A percentile compares a stretch with the other conserved stretches of the same genome.
Evolutionary conservation across 1,284 basidiomycete species (phyloP).

Genomic region (Boletellus deceptivus): DNA sequence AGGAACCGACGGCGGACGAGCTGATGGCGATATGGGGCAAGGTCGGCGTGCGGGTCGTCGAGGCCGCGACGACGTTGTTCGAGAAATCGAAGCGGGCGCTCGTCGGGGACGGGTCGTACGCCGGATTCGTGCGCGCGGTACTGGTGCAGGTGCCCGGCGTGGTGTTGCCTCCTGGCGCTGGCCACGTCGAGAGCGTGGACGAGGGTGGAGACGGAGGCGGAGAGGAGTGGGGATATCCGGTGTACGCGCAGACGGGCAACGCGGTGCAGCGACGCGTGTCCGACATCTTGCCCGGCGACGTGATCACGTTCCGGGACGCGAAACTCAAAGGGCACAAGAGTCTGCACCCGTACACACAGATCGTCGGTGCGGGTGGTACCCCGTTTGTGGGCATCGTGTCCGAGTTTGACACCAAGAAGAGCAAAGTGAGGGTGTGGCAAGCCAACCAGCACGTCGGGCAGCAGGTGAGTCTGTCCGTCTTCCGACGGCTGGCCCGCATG

Average conservation of each 20-base stretch:
- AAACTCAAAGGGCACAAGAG: slow-evolving; percentile 88
- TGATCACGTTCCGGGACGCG: slow-evolving; percentile 74
- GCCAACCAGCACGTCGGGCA: slow-evolving; percentile 77
- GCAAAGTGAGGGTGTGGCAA: slow-evolving; percentile 80
- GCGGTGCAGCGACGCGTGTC: slow-evolving; percentile 70
- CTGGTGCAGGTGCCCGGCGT: slow-evolving; percentile 61
- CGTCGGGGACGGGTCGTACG: slow-evolving; percentile 80
- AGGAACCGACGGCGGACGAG: slow-evolving; percentile 53
- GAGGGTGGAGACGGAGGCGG: slow-evolving; percentile 14
- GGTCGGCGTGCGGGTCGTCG: slow-evolving; percentile 73
- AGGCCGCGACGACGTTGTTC: slow-evolving; percentile 63
- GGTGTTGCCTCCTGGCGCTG: slow-evolving; percentile 19
- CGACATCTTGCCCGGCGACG: slow-evolving; percentile 85
- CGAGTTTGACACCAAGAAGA: slow-evolving; percentile 84
- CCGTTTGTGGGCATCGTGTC: slow-evolving; percentile 73
- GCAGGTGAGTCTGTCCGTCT: slow-evolving; percentile 49
- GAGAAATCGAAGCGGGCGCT: slow-evolving; percentile 74
- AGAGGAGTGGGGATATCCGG: slow-evolving; percentile 71
- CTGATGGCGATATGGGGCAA: slow-evolving; percentile 69
- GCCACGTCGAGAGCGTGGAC: too few species aligned
- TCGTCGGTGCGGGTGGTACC: slow-evolving; percentile 47
- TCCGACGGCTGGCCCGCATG: slow-evolving; percentile 31
- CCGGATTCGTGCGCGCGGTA: slow-evolving; percentile 71
- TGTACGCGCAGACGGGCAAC: slow-evolving; percentile 69
- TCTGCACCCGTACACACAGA: slow-evolving; percentile 68